These are phyloP conservation scores for Trichoderma hamatum DNA, from an alignment of 2,329 filamentous ascomycete species.

Conservation along the genomic window DNA sequence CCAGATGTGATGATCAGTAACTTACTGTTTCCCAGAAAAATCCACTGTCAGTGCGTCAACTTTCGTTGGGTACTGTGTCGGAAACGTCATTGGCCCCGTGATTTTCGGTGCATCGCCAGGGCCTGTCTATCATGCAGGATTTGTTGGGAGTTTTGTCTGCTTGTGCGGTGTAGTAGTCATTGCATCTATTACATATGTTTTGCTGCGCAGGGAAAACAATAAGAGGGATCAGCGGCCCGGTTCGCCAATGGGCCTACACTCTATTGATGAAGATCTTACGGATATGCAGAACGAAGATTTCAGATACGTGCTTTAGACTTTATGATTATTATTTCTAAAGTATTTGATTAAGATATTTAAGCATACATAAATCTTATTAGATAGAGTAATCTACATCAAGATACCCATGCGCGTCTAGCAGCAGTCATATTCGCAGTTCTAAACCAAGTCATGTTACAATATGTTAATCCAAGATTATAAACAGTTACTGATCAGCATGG, in stretches of 20 bases:
- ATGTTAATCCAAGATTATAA: no score
- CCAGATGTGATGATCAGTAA: background rate
- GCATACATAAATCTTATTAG: background rate
- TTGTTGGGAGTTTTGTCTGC: slow-evolving; percentile 12
- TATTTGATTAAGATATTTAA: background rate
- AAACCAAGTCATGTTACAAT: no score
- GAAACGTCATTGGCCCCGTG: slow-evolving; percentile 1
- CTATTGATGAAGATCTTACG: slow-evolving; percentile 5
- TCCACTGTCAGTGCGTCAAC: slow-evolving; percentile 14
- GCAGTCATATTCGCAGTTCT: background rate
- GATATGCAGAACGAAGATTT: slow-evolving; percentile 5
- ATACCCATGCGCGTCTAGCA: background rate
- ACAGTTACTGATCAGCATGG: no score
- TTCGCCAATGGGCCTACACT: background rate
- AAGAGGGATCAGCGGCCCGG: background rate
- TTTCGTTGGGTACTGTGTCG: slow-evolving; percentile 11
- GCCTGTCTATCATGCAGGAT: background rate
- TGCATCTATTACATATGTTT: background rate
- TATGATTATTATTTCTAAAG: background rate
- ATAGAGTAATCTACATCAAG: background rate
- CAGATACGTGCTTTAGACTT: background rate
- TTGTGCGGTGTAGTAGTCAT: slow-evolving; percentile 2
- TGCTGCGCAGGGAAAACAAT: slow-evolving; percentile 1
- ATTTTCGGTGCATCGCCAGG: slow-evolving; percentile 6
- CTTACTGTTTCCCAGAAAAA: background rate